Conservation (phyloP, 1,284 basidiomycete species). For the Sporisorium iseilematis-ciliati region DNA sequence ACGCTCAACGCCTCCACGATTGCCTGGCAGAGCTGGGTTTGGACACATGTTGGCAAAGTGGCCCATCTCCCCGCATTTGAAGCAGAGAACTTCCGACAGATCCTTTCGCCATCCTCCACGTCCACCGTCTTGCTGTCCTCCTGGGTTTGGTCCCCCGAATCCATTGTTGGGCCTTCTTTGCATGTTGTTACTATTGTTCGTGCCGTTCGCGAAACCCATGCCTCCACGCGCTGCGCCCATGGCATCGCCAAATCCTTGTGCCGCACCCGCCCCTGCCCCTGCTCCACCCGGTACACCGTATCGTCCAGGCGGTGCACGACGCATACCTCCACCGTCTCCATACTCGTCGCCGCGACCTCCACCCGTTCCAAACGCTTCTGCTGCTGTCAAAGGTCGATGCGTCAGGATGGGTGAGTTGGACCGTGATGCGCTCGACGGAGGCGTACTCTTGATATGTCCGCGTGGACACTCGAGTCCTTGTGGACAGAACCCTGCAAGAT, state of each 20-base stretch:
- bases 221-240: conserved; percentile 3
- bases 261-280: conserved; percentile 16
- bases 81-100: conserved; percentile 63
- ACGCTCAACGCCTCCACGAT: conserved; percentile 59
- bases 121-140: conserved; percentile 24
- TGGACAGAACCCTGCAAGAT: conserved; percentile 96
- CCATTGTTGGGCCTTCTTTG: conserved; percentile 22
- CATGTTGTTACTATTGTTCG: conserved; percentile 20
- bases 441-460: conserved; percentile 76
- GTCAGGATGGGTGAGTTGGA: conserved; percentile 64
- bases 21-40: conserved; percentile 59
- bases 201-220: conserved; percentile 9
- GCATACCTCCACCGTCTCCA: conserved; percentile 25
- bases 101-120: conserved; percentile 52
- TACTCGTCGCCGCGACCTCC: conserved; percentile 29
- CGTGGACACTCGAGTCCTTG: conserved; percentile 87
- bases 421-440: conserved; percentile 61
- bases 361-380: conserved; percentile 62
- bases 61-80: conserved; percentile 66
- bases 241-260: conserved; percentile 1
- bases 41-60: conserved; percentile 68
- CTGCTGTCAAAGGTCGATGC: conserved; percentile 62
- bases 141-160: conserved; percentile 9
- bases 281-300: conserved; percentile 31
- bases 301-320: conserved; percentile 31